Percentiles rank a stretch among this genome's conserved stretches.
Conservation (phyloP, 305 asterid genomes). For the Fraxinus ornus region DNA sequence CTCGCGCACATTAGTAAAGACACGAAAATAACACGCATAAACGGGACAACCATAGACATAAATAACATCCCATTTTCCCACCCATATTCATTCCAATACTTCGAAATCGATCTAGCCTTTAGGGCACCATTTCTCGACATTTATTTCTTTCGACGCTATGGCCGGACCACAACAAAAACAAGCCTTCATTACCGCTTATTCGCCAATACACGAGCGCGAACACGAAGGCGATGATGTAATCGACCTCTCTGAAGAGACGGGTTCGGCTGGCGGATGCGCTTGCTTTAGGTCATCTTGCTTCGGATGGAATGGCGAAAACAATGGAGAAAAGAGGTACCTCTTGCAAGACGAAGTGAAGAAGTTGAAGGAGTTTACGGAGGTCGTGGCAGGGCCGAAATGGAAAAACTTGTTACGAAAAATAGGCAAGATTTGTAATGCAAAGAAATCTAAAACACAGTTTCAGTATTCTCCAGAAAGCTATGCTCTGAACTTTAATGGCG, state of each 20-base stretch:
- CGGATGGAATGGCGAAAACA: conserved; percentile 22
- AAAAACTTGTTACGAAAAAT: conserved; percentile 55
- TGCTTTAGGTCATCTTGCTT: conserved; percentile 47
- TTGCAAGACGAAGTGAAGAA: conserved; percentile 35
- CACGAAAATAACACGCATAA: conserved; percentile 14
- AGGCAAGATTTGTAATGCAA: conserved; percentile 42
- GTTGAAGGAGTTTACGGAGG: conserved; percentile 46
- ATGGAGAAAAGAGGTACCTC: conserved; percentile 25
- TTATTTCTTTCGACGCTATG: not conserved
- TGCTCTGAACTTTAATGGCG: conserved; percentile 60
- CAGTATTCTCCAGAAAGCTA: conserved; percentile 66
- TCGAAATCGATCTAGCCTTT: no score
- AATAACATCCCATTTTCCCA: not conserved
- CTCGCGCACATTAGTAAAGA: not conserved
- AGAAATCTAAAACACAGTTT: conserved; percentile 24
- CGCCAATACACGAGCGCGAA: not conserved
- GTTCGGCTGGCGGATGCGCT: conserved; percentile 24
- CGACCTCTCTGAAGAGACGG: not conserved
- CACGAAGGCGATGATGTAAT: not conserved
- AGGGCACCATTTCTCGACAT: no score
- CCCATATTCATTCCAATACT: not conserved
- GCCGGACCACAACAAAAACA: not conserved
- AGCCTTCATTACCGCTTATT: not conserved
- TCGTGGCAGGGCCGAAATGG: conserved; percentile 70
- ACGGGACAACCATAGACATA: not conserved